Conservation (phyloP, 306 rosid genomes). For the Quercus agrifolia region DNA sequence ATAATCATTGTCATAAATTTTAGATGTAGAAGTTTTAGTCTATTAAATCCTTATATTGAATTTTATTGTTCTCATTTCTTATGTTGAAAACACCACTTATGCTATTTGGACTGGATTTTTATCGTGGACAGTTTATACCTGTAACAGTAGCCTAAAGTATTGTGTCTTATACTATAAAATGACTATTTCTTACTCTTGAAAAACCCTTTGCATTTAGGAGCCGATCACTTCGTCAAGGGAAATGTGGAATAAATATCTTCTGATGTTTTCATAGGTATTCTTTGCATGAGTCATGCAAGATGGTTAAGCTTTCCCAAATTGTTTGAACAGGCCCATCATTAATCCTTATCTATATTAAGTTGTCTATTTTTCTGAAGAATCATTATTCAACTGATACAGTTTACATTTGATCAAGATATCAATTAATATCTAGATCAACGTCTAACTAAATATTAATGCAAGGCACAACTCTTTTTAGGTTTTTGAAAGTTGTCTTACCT, state of each 20-base stretch:
- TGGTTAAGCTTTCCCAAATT: not conserved
- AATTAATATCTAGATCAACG: not conserved
- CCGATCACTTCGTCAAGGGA: not conserved
- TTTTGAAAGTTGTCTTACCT: not conserved
- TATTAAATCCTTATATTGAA: not conserved
- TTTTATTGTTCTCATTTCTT: slow-evolving; percentile 11
- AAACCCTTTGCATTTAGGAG: not conserved
- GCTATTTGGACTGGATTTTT: not conserved
- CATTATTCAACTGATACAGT: not conserved
- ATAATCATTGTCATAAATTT: not conserved
- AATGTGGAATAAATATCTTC: not conserved
- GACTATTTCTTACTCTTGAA: not conserved
- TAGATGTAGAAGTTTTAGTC: not conserved
- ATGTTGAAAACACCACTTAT: not conserved
- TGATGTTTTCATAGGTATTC: not conserved
- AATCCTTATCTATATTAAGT: not conserved
- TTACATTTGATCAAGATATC: not conserved
- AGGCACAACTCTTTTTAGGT: not conserved
- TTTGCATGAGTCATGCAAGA: not conserved
- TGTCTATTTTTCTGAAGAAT: not conserved
- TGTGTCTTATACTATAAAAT: not conserved
- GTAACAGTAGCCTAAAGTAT: not conserved
- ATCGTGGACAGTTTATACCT: not conserved
- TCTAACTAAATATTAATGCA: not conserved
- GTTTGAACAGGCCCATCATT: not conserved